Conservation (phyloP, 2,329 filamentous ascomycete species). For the Penicillium sp. region DNA sequence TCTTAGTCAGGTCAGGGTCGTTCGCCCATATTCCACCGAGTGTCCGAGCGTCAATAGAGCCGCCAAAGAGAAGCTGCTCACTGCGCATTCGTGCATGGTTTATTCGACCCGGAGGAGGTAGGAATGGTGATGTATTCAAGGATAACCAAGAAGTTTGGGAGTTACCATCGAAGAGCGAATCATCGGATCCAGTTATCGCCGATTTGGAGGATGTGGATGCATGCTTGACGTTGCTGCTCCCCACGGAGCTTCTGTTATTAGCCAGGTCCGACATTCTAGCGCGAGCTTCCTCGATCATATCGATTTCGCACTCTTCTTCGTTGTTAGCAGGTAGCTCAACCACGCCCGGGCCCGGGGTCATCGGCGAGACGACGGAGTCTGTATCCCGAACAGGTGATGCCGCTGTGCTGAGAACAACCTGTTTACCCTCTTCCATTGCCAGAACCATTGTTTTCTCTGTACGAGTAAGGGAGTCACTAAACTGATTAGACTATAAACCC, state of each 20-base stretch:
- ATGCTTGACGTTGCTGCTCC: slow-evolving; percentile 4
- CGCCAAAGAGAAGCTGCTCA: slow-evolving; percentile 1
- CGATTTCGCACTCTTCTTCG: background rate
- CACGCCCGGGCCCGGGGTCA: background rate
- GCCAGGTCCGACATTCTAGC: background rate
- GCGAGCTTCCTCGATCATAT: background rate
- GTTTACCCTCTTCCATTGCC: slow-evolving; percentile 22
- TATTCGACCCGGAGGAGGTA: background rate
- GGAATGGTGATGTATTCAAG: slow-evolving; percentile 2
- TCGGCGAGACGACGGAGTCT: slow-evolving; percentile 6
- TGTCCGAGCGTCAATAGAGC: slow-evolving; percentile 6
- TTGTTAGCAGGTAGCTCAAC: background rate
- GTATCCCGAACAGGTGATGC: slow-evolving; percentile 4
- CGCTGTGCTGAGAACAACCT: slow-evolving; percentile 4
- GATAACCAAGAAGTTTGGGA: slow-evolving; percentile 8
- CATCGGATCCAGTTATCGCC: slow-evolving; percentile 16
- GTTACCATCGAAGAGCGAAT: slow-evolving; percentile 11
- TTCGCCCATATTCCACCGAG: slow-evolving; percentile 9
- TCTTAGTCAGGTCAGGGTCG: slow-evolving; percentile 3
- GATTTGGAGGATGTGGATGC: slow-evolving; percentile 23
- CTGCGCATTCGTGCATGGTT: background rate
- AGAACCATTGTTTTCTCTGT: slow-evolving; percentile 23
- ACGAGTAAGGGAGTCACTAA: slow-evolving; percentile 24
- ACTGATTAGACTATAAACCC: background rate
- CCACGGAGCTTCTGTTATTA: background rate